Conservation (phyloP, 2,329 filamentous ascomycete species). For the Xenosphaeropsis pyriputrescens region DNA sequence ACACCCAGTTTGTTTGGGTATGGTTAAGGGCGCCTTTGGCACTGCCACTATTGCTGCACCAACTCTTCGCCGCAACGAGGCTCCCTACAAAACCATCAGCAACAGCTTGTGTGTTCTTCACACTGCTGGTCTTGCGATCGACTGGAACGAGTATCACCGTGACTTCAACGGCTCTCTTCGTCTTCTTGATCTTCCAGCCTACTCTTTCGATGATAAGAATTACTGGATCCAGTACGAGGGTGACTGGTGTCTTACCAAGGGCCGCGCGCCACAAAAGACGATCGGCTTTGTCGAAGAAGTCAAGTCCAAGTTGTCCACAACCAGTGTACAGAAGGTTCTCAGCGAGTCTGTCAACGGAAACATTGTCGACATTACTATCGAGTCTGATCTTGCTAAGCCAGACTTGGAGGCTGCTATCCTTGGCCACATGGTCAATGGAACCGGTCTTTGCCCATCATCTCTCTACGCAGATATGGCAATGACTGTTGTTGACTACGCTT, state of each 20-base stretch:
- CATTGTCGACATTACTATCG: slow-evolving; percentile 33
- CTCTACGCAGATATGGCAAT: slow-evolving; percentile 46
- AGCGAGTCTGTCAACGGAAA: slow-evolving; percentile 36
- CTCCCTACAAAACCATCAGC: slow-evolving; percentile 48
- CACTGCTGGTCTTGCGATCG: slow-evolving; percentile 42
- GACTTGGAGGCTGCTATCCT: slow-evolving; percentile 37
- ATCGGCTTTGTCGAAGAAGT: slow-evolving; percentile 2
- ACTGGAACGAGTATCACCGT: slow-evolving; percentile 58
- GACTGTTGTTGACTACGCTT: slow-evolving; percentile 47
- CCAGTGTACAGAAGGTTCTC: slow-evolving; percentile 38
- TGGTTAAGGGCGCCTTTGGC: slow-evolving; percentile 52
- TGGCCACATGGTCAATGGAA: slow-evolving; percentile 45
- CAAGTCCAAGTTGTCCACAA: slow-evolving; percentile 36
- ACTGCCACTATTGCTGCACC: slow-evolving; percentile 36
- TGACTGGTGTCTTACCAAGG: slow-evolving; percentile 56
- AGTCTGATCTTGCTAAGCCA: slow-evolving; percentile 37
- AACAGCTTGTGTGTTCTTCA: slow-evolving; percentile 44
- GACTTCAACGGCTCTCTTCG: slow-evolving; percentile 41
- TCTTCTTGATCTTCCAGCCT: slow-evolving; percentile 50
- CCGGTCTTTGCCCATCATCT: slow-evolving; percentile 38
- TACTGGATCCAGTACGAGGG: slow-evolving; percentile 52
- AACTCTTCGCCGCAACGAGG: slow-evolving; percentile 46
- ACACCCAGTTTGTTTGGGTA: slow-evolving; percentile 52
- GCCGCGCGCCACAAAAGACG: slow-evolving; percentile 13
- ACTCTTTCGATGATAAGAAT: slow-evolving; percentile 55